Conservation (phyloP, 805 yeast species). For the Cyberlindnera subsufficiens region DNA sequence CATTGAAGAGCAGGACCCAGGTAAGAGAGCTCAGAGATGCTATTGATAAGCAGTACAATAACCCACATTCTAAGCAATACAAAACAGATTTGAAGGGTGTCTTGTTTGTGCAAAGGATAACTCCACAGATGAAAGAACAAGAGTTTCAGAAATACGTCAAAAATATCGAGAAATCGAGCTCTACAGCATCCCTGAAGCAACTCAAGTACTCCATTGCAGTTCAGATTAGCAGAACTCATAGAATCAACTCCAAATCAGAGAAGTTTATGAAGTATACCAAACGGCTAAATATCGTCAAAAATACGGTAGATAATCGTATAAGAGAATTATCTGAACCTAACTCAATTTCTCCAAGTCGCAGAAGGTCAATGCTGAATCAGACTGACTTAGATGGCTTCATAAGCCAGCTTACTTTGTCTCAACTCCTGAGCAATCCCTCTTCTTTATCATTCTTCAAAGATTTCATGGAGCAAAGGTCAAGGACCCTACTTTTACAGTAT, state of each 20-base stretch:
- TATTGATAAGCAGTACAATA: constrained; percentile 53
- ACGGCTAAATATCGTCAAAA: constrained; percentile 27
- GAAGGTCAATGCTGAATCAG: constrained; percentile 6
- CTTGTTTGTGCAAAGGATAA: constrained; percentile 28
- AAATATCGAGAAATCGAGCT: constrained; percentile 26
- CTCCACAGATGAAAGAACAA: constrained; percentile 33
- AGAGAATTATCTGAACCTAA: constrained; percentile 14
- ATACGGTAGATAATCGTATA: constrained; percentile 25
- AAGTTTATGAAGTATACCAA: constrained; percentile 23
- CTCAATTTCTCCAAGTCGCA: not conserved
- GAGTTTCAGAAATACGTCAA: constrained; percentile 36
- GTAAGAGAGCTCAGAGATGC: constrained; percentile 69
- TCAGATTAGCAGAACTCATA: constrained; percentile 37
- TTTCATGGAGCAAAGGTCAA: constrained; percentile 46
- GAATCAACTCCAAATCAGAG: constrained; percentile 25
- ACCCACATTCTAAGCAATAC: constrained; percentile 5
- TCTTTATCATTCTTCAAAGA: constrained; percentile 45
- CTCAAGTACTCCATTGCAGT: constrained; percentile 40
- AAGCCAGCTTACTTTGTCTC: constrained; percentile 28
- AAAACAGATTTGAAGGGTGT: constrained; percentile 14
- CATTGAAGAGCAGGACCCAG: constrained; percentile 67
- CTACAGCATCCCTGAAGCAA: constrained; percentile 41
- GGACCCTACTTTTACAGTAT: constrained; percentile 46
- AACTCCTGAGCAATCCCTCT: constrained; percentile 42
- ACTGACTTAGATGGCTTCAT: constrained; percentile 21